phyloP scores from a whole-genome alignment of 169 alveolate genomes.

The Plasmodium adleri region DNA sequence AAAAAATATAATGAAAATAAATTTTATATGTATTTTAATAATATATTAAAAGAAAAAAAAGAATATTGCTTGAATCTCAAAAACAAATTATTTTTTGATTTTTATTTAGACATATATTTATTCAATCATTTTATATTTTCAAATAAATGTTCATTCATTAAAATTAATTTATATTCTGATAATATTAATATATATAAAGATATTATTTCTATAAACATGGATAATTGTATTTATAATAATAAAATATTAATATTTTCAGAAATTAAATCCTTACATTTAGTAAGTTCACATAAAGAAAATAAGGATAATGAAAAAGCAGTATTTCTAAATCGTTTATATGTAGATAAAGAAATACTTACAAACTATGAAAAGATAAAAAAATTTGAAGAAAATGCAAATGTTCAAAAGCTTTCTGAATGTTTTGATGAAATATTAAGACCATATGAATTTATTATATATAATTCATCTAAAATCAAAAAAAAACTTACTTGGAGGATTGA shows the following conservation, averaged over 20 bases:
- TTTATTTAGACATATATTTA: background rate
- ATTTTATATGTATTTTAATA: slow-evolving; percentile 39
- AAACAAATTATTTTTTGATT: slow-evolving; percentile 59
- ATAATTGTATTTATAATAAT: slow-evolving; percentile 18
- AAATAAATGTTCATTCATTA: slow-evolving; percentile 64
- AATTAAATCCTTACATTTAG: slow-evolving; percentile 49
- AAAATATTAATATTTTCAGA: slow-evolving; percentile 33
- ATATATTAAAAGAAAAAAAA: slow-evolving; percentile 49
- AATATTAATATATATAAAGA: slow-evolving; percentile 53
- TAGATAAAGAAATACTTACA: slow-evolving; percentile 50
- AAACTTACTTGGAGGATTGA: slow-evolving; percentile 23
- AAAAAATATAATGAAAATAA: slow-evolving; percentile 20
- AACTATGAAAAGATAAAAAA: slow-evolving; percentile 25
- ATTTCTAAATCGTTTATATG: slow-evolving; percentile 32
- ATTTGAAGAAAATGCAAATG: slow-evolving; percentile 11
- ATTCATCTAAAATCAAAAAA: slow-evolving; percentile 38
- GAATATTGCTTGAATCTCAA: slow-evolving; percentile 56
- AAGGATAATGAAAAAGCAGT: slow-evolving; percentile 37
- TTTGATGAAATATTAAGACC: slow-evolving; percentile 69
- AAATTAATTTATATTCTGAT: slow-evolving; percentile 38
- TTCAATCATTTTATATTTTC: slow-evolving; percentile 35
- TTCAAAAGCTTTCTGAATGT: slow-evolving; percentile 36
- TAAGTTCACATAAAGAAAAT: slow-evolving; percentile 33
- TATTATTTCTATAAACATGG: slow-evolving; percentile 21
- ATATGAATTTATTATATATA: slow-evolving; percentile 19